Base-by-base conservation (phyloP, 768 basidiomycete genomes). In the Asterophora lycoperdoides region DNA sequence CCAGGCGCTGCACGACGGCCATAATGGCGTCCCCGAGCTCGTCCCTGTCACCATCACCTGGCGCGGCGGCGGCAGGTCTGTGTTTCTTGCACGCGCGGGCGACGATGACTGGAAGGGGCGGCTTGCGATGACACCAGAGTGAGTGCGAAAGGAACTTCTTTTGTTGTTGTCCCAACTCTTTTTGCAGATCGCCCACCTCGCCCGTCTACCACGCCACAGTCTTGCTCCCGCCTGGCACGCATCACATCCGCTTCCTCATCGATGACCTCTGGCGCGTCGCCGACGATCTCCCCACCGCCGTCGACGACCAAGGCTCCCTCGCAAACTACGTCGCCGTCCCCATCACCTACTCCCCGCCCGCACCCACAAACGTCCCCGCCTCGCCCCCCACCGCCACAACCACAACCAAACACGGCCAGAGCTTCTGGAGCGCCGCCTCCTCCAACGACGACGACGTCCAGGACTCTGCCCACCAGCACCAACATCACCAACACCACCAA, bases 201-300 rank as follows among this genome's bases (percentile, higher is more conserved):
- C 54, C 63, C 19, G 53, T 66, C 10, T 75, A 63, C 60, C 55
- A 62, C 28, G 64, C 70, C 3, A 70, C 64, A n/a, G 70, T 79
- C 39, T 32, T 58, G 38, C 79, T 98, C 0, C 80, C 82, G 8
- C 92, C 93, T 0, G 95, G 95, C 13, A 93, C 93, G 0, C 93
- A 97, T 62, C 89, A 93, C 55, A 77, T 97, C 63, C 90, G 93
- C 49, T 98, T 96, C 74, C 80, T 97, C 55, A 89, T 98, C 52
- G 95, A 98, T 64, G 89, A 87, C 40, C 79, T 83, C 39, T 92
- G 86, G 83, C 80, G 86, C 52, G 80, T 87, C 6, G 80, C 86
- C 2, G 78, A 85, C 54, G 82, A 89, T 54, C 76, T 77, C 19
- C 87, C 89, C 5, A 84, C 87, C 19, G 92, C 92, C 1, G 92